Percentiles rank a stretch among this genome's conserved stretches.
These are phyloP conservation scores for Escallonia rubra DNA, from an alignment of 129 eudicot species.

Conservation along the genomic window DNA sequence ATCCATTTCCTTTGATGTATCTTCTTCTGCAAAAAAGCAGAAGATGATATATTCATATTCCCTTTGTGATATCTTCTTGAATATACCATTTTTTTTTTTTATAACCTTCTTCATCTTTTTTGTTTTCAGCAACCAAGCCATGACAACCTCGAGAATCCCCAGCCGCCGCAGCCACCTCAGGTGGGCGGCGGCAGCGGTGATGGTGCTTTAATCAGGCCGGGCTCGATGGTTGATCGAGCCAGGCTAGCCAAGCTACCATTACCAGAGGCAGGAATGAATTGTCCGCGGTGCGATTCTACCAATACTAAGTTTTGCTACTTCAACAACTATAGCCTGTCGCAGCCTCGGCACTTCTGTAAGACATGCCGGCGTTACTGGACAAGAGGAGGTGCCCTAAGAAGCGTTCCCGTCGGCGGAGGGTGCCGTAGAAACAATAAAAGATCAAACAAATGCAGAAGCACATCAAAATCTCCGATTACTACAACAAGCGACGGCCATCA, in stretches of 20 bases:
- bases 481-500: constrained; percentile 18
- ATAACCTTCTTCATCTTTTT: constrained; percentile 7
- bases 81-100: constrained; percentile 33
- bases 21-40: constrained; percentile 17
- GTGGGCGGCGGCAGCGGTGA: constrained; percentile 27
- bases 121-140: constrained; percentile 27
- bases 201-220: constrained; percentile 43
- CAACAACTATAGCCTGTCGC: constrained; percentile 69
- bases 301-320: constrained; percentile 72
- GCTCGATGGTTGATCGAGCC: constrained; percentile 74
- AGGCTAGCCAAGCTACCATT: constrained; percentile 55
- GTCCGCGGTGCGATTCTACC: constrained; percentile 69
- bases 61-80: constrained; percentile 38
- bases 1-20: constrained; percentile 6
- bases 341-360: constrained; percentile 77
- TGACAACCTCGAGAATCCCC: constrained; percentile 33
- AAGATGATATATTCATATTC: constrained; percentile 59
- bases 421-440: constrained; percentile 64
- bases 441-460: constrained; percentile 31
- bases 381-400: constrained; percentile 63
- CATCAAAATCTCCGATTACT: constrained; percentile 28
- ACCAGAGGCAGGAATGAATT: constrained; percentile 61
- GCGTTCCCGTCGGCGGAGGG: constrained; percentile 73
- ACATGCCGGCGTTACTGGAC: constrained; percentile 73
- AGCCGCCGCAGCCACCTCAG: constrained; percentile 24